Conservation (phyloP, 1,139 yeast genomes). For the Nakaseomyces uthaithaninus region DNA sequence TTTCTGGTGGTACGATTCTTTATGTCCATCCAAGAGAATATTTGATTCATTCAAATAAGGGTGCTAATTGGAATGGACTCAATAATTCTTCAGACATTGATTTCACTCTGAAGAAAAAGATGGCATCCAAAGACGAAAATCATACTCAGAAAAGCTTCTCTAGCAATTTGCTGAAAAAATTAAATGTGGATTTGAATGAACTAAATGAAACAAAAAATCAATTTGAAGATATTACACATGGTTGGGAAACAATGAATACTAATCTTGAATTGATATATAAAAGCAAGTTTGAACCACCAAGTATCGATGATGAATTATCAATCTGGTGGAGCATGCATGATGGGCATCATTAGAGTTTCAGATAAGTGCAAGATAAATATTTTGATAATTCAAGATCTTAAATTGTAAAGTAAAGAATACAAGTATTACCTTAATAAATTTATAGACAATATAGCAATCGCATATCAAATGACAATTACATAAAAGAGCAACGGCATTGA, state of each 20-base stretch:
- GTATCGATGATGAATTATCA: constrained; percentile 1
- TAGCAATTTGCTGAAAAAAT: neutral
- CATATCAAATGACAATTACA: too few species aligned
- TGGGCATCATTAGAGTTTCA: neutral
- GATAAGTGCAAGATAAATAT: too few species aligned
- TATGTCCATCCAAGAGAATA: constrained; percentile 13
- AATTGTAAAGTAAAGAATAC: too few species aligned
- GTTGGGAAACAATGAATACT: constrained; percentile 1
- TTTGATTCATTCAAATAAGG: neutral
- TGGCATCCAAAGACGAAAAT: neutral
- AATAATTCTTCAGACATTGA: neutral
- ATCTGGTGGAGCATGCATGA: constrained; percentile 5
- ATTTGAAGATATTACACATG: constrained; percentile 1
- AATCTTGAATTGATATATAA: neutral
- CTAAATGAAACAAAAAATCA: constrained; percentile 2
- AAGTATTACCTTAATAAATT: too few species aligned
- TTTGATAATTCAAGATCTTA: too few species aligned
- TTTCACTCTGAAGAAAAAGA: constrained; percentile 2
- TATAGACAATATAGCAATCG: too few species aligned
- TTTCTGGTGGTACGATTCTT: constrained; percentile 25
- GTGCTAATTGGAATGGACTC: neutral
- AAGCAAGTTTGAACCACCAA: neutral
- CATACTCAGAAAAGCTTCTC: neutral
- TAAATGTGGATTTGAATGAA: neutral
- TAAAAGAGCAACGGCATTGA: too few species aligned